Conservation (phyloP, 2,329 filamentous ascomycete genomes). For the Venturiaceae sp. region DNA sequence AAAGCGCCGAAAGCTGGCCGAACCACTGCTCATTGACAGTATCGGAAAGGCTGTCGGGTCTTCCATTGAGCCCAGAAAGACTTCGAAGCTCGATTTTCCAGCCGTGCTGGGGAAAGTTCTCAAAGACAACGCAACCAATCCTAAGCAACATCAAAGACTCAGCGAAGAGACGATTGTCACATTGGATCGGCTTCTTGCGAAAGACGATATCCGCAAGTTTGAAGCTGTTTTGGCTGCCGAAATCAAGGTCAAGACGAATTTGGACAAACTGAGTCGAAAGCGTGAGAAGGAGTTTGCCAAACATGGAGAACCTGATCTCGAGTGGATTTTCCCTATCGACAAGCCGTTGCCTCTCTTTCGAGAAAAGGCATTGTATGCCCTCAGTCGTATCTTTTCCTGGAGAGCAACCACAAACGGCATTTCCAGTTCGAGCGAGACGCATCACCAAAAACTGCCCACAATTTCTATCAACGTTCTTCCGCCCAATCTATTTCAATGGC, state of each 20-base stretch:
- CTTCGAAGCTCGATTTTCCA: not conserved
- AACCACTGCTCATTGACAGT: conserved; percentile 60
- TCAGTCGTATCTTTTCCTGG: conserved; percentile 38
- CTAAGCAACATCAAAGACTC: not conserved
- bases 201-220: conserved; percentile 28
- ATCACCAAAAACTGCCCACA: not conserved
- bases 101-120: not conserved
- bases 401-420: conserved; percentile 8
- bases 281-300: not conserved
- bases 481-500: conserved; percentile 46
- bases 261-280: conserved; percentile 8
- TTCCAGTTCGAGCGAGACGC: not conserved
- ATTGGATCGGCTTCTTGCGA: conserved; percentile 23
- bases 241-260: conserved; percentile 23
- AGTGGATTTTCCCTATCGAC: not conserved
- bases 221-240: conserved; percentile 28
- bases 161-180: conserved; percentile 4
- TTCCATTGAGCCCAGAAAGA: conserved; percentile 17
- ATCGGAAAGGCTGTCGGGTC: conserved; percentile 49
- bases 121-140: not conserved
- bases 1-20: conserved; percentile 24
- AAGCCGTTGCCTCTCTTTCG: conserved; percentile 44
- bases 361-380: conserved; percentile 50
- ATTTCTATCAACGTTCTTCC: conserved; percentile 36
- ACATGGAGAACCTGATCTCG: conserved; percentile 1